phyloP scores from a whole-genome alignment of 176 grass and related monocot species.

The Alopecurus myosuroides region DNA sequence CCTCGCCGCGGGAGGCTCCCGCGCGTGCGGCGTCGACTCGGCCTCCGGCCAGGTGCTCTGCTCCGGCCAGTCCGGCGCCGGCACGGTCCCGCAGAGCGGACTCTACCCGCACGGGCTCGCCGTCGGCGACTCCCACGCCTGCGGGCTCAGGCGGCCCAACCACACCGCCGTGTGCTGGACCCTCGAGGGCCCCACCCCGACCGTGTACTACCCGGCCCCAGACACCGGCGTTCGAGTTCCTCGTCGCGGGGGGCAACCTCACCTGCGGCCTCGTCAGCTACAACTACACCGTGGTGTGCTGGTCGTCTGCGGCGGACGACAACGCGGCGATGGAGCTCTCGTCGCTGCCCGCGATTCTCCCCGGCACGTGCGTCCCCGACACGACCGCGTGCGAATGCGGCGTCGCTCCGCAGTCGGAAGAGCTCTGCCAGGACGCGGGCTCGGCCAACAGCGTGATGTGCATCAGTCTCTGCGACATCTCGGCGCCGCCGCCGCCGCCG shows the following conservation, averaged over 20 bases:
- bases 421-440: constrained; percentile 20
- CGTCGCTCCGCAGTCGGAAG: constrained; percentile 14
- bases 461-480: not conserved
- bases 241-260: constrained; percentile 65
- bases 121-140: constrained; percentile 63
- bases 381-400: constrained; percentile 31
- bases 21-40: constrained; percentile 40
- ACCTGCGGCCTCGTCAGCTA: constrained; percentile 58
- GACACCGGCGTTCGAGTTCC: constrained; percentile 42
- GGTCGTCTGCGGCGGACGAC: not conserved
- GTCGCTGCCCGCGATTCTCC: constrained; percentile 34
- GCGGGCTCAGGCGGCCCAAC: constrained; percentile 41
- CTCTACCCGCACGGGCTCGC: constrained; percentile 42
- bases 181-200: not conserved
- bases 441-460: constrained; percentile 45
- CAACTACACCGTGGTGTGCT: constrained; percentile 53
- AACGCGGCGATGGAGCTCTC: not conserved
- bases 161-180: constrained; percentile 70
- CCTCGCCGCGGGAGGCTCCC: constrained; percentile 49
- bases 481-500: not conserved
- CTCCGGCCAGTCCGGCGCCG: not conserved
- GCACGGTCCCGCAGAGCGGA: not conserved
- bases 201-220: constrained; percentile 3
- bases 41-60: constrained; percentile 32
- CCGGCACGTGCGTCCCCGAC: constrained; percentile 51